Conservation (phyloP, 2,329 filamentous ascomycete species). For the Penicillium sp. region DNA sequence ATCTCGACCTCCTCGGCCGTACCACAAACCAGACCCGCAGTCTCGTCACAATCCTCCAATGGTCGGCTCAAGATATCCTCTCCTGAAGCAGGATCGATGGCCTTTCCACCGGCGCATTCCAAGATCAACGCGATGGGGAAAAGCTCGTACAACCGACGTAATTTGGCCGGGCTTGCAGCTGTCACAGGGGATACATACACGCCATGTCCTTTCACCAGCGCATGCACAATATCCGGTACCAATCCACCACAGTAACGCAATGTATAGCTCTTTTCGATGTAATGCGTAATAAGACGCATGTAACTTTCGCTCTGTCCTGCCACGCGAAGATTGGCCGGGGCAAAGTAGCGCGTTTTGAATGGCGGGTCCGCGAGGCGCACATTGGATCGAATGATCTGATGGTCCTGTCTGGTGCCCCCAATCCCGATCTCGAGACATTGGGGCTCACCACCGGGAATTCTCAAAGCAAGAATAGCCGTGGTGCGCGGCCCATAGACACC, state of each 20-base stretch:
- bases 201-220: neutral
- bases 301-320: neutral
- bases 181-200: neutral
- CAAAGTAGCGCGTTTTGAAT: neutral
- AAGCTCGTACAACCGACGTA: neutral
- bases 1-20: neutral
- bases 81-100: neutral
- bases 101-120: neutral
- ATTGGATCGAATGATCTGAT: neutral
- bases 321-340: neutral
- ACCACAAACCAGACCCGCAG: neutral
- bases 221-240: neutral
- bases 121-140: neutral
- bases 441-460: neutral
- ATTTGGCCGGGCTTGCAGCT: neutral
- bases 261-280: neutral
- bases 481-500: neutral
- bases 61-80: neutral
- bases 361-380: neutral
- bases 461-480: neutral
- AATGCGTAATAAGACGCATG: neutral
- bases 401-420: neutral
- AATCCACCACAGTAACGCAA: neutral
- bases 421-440: neutral
- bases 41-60: neutral